These are phyloP conservation scores for Scheffersomyces amazonensis DNA, from an alignment of 805 yeast species.

Conservation along the genomic window DNA sequence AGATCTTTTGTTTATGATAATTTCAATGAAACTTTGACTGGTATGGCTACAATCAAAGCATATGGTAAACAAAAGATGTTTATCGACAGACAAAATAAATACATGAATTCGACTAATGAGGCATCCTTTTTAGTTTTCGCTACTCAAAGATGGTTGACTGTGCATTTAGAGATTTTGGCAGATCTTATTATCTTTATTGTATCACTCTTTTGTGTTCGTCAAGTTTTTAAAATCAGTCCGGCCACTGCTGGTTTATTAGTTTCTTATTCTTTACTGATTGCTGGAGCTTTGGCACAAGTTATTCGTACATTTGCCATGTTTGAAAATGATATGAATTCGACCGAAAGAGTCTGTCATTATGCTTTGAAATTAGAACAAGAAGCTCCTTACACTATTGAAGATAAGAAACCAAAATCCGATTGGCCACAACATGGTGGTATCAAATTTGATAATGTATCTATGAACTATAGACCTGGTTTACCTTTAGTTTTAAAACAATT, in stretches of 20 bases:
- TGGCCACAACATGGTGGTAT: conserved; percentile 52
- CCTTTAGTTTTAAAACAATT: conserved; percentile 53
- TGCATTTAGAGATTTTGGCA: conserved; percentile 58
- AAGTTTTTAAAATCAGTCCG: conserved; percentile 58
- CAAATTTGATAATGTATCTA: conserved; percentile 41
- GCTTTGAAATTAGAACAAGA: conserved; percentile 62
- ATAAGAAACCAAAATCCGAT: conserved; percentile 32
- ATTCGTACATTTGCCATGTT: conserved; percentile 66
- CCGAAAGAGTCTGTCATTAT: conserved; percentile 67
- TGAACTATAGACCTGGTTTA: conserved; percentile 54
- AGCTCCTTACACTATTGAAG: conserved; percentile 51
- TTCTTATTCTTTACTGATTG: conserved; percentile 55
- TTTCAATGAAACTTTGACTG: conserved; percentile 68
- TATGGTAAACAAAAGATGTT: conserved; percentile 49
- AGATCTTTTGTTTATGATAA: conserved; percentile 70
- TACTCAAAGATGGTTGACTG: conserved; percentile 70
- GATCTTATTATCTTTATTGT: conserved; percentile 50
- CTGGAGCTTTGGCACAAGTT: conserved; percentile 57
- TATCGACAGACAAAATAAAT: conserved; percentile 39
- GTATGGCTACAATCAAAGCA: conserved; percentile 63
- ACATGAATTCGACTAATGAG: conserved; percentile 62
- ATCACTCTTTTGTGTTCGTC: conserved; percentile 55
- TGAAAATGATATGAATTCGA: conserved; percentile 77
- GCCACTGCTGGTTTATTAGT: conserved; percentile 67
- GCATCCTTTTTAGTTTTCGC: conserved; percentile 63